Evolutionary conservation across 2,329 filamentous ascomycete species (phyloP).

Genomic region (Cercospora zeae-maydis): DNA sequence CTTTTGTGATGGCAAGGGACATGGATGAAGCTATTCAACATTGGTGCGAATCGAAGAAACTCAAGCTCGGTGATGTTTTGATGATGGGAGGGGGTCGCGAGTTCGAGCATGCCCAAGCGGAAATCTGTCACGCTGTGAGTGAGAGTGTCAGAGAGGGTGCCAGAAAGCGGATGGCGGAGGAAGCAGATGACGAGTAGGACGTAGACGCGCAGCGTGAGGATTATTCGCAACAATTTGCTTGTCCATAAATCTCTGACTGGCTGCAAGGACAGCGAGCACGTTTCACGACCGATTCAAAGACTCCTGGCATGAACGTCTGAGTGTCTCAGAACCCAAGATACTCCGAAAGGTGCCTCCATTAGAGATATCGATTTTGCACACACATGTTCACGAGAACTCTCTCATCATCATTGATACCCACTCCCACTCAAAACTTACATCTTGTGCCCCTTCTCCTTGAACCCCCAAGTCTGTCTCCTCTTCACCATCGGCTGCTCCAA

Average conservation of each 20-base stretch:
- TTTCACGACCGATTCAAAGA: too few species aligned
- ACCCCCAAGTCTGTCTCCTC: not conserved
- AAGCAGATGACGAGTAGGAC: not conserved
- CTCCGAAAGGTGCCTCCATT: too few species aligned
- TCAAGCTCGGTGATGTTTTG: not conserved
- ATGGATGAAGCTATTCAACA: not conserved
- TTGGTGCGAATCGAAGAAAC: not conserved
- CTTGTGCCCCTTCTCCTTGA: not conserved
- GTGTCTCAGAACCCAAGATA: too few species aligned
- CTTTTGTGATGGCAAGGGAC: not conserved
- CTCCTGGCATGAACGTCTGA: too few species aligned
- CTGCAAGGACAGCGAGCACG: too few species aligned
- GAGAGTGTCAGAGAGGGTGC: not conserved
- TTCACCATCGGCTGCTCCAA: not conserved
- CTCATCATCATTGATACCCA: not conserved
- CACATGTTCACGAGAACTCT: not conserved
- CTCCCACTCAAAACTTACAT: not conserved
- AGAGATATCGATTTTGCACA: not conserved
- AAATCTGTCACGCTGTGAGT: not conserved
- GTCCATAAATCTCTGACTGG: too few species aligned
- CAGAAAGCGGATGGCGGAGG: not conserved
- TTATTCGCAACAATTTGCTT: too few species aligned
- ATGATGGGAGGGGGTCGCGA: not conserved
- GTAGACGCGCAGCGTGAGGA: too few species aligned
- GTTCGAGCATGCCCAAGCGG: not conserved